Evolutionary conservation across 352 stramenopile species (phyloP).

Genomic region (Globisporangium emineosum): DNA sequence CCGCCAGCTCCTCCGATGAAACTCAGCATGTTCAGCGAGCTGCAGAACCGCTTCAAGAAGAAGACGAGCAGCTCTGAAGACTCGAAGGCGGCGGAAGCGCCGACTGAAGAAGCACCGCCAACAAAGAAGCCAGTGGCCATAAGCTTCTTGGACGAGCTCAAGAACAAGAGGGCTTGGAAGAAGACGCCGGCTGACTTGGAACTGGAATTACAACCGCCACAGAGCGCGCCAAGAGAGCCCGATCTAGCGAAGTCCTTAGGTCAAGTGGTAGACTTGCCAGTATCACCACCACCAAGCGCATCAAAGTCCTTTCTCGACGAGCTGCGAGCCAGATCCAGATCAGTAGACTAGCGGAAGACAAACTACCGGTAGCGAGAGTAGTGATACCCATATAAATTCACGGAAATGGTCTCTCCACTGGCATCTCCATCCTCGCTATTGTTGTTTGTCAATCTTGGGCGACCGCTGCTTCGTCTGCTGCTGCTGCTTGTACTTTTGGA

Average conservation of each 20-base stretch:
- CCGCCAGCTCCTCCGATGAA: conserved; percentile 12
- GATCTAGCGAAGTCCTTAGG: background rate
- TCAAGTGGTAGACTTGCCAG: background rate
- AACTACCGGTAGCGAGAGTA: background rate
- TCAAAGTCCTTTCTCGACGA: conserved; percentile 19
- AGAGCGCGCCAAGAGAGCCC: background rate
- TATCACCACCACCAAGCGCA: background rate
- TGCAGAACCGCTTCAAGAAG: conserved; percentile 33
- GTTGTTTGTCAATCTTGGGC: background rate
- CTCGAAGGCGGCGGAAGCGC: conserved; percentile 8
- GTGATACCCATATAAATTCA: background rate
- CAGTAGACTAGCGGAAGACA: background rate
- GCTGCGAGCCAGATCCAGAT: conserved; percentile 9
- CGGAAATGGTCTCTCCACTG: background rate
- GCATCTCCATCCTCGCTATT: background rate
- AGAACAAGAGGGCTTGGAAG: conserved; percentile 20
- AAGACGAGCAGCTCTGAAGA: background rate
- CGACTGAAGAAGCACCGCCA: background rate
- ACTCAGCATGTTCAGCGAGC: conserved; percentile 35
- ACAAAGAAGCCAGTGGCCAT: background rate
- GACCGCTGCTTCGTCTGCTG: conserved; percentile 2
- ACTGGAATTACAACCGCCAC: background rate
- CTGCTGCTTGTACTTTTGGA: conserved; percentile 34
- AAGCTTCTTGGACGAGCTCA: conserved; percentile 59
- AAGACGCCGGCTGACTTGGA: background rate